Base-by-base conservation (phyloP, 352 stramenopile genomes). In the Phytophthora citricola region DNA sequence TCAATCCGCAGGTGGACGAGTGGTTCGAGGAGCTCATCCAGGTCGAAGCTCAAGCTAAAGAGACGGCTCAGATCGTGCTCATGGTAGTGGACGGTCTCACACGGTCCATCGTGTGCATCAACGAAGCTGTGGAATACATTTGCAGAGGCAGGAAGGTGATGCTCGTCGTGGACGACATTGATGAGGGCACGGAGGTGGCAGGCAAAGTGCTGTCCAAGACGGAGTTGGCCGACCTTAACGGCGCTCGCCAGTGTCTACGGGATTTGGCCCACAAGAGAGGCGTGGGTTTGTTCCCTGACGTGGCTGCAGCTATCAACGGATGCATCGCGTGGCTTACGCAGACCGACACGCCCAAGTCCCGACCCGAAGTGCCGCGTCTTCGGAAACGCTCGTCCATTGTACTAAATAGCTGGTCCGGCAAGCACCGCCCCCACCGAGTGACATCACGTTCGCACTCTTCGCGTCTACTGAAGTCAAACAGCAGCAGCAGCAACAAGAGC, bases 1-100 rank as follows among this genome's bases (percentile, higher is more conserved):
- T 85, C 64, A 96, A 97, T 57, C 91, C 91, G 12, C 91, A 97
- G 59, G 90, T 97, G 31, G 90, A 96, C 58, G 87, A 97, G 46
- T 97, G 91, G 91, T 85, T 87, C 56, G 82, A 91, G 20, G 87
- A 92, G 53, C 84, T 96, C 48, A 90, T 96, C n/a, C 49, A 78
- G 38, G 73, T 95, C 47, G 91, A 97, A 60, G 79, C 87, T 5
- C 67, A 66, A 26, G 88, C 87, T 20, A 97, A 97, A 63, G 87
- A 94, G 65, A 85, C 73, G 1, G 91, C 89, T 29, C 85, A 89
- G 48, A 83, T 94, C 26, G 70, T 97, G 43, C 64, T 97, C 43
- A 89, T 97, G 72, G 91, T 97, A 20, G 83, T 97, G 27, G 85
- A 93, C 61, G 77, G 77, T 43, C 59, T 80, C 43, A 97, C 91